Evolutionary conservation across 192 early-diverging fungal species (phyloP), one percentile per base, ranked within the genome.

Genomic region (Umbelopsis isabellina): DNA sequence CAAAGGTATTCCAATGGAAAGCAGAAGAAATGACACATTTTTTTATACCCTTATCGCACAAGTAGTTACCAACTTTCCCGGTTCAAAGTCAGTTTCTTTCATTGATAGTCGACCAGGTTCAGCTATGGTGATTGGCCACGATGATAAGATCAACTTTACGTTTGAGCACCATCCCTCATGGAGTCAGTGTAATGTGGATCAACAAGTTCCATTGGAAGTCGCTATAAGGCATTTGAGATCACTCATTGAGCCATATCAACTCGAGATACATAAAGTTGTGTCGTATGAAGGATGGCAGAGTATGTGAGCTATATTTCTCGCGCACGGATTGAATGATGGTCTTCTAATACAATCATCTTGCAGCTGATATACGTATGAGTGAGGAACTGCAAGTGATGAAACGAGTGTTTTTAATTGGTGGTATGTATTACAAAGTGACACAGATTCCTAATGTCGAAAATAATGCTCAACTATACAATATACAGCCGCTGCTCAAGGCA

Each of bases 101-200:
- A 61, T 61, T 33, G 55, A 61, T 35, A 61, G 30, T 61, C 55
- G 55, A 30, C 33, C 25, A 18, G 55, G 55, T 12, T 35, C 55
- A 27, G 55, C 55, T 2, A 15, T 61, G 55, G 55, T 35, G 3
- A 61, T 61, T 61, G 55, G 55, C 16, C 55, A 61, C 15, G 16
- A 61, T 4, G 55, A 30, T 16, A 33, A 61, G 33, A 61, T 61
- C 13, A 25, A 61, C 7, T 61, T 61, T 30, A 61, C 55, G 2
- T 61, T 61, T n/a, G 55, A 61, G 8, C 55, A 61, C 55, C 55
- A 61, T 61, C 55, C 55, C 1, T 61, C 55, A 15, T 61, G 55
- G 55, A 61, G 55, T 61, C 25, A 61, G 12, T 30, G 55, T 25
- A 61, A 16, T 61, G 27, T 61, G 55, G 55, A 61, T 11, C 15